A percentile compares a stretch with the other conserved stretches of the same genome.
phyloP scores from a whole-genome alignment of 352 stramenopile genomes.

The Pythium brachiatum region DNA sequence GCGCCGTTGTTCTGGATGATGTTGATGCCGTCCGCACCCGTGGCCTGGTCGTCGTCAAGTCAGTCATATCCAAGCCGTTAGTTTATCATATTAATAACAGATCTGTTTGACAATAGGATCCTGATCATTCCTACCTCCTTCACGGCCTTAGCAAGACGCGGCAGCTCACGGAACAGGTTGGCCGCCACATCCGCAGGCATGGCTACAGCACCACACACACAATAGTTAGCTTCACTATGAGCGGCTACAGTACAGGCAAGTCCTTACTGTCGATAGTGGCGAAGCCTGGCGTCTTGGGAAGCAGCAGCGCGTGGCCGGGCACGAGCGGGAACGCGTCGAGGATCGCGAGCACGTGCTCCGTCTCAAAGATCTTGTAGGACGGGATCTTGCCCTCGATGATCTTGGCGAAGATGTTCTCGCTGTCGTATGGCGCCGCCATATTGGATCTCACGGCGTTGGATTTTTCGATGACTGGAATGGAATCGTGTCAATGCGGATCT shows the following conservation, averaged over 20 bases:
- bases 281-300: slow-evolving; percentile 68
- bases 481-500: too few species aligned
- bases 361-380: slow-evolving; percentile 86
- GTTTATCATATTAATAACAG: too few species aligned
- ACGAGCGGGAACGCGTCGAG: slow-evolving; percentile 74
- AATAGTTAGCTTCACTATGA: slow-evolving; percentile 2
- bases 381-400: slow-evolving; percentile 77
- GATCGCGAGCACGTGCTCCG: slow-evolving; percentile 80
- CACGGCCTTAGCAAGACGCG: slow-evolving; percentile 71
- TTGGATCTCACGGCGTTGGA: neutral
- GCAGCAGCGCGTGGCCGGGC: slow-evolving; percentile 63
- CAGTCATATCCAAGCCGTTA: too few species aligned
- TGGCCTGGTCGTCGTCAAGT: too few species aligned
- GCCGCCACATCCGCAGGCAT: slow-evolving; percentile 73
- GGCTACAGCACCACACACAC: slow-evolving; percentile 23
- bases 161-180: slow-evolving; percentile 70
- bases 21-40: slow-evolving; percentile 65
- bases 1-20: slow-evolving; percentile 83
- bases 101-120: too few species aligned
- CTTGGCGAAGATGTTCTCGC: slow-evolving; percentile 78
- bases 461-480: slow-evolving; percentile 5
- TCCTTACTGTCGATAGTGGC: slow-evolving; percentile 59
- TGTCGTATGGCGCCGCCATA: slow-evolving; percentile 57
- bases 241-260: neutral
- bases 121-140: slow-evolving; percentile 36